Evolutionary conservation across 768 basidiomycete species (phyloP).

Genomic region (Thelephora ganbajun): DNA sequence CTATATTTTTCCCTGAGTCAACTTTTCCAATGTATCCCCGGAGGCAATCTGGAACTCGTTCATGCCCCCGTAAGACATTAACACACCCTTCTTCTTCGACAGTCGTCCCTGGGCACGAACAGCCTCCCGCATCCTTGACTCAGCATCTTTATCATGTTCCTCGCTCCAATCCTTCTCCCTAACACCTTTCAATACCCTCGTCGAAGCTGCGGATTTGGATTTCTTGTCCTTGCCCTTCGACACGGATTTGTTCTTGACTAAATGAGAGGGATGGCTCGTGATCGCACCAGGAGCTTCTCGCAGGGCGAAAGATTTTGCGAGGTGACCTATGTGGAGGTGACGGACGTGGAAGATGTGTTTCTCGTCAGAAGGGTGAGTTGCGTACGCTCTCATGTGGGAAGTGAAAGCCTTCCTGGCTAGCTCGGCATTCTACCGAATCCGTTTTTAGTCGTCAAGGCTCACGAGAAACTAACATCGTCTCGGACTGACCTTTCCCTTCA

Average conservation of each 20-base stretch:
- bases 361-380: constrained; percentile 90
- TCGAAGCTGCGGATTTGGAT: not conserved
- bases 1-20: constrained; percentile 20
- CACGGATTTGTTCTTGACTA: not conserved
- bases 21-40: constrained; percentile 44
- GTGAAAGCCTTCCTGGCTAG: constrained; percentile 76
- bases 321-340: constrained; percentile 86
- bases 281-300: constrained; percentile 61
- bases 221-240: not conserved
- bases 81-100: constrained; percentile 65
- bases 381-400: constrained; percentile 92
- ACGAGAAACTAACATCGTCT: not conserved
- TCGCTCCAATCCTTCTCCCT: constrained; percentile 4
- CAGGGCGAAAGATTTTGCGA: constrained; percentile 84
- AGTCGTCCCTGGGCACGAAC: constrained; percentile 75
- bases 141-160: constrained; percentile 37
- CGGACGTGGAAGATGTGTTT: constrained; percentile 96
- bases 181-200: not conserved
- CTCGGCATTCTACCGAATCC: constrained; percentile 44
- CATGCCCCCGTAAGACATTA: constrained; percentile 45
- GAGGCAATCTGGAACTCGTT: constrained; percentile 70
- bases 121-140: constrained; percentile 74
- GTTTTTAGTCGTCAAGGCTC: constrained; percentile 1
- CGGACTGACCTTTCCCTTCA: constrained; percentile 47
- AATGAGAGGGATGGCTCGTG: constrained; percentile 4